Conservation (phyloP, 1,284 basidiomycete species). For the Fomitopsis pinicola region DNA sequence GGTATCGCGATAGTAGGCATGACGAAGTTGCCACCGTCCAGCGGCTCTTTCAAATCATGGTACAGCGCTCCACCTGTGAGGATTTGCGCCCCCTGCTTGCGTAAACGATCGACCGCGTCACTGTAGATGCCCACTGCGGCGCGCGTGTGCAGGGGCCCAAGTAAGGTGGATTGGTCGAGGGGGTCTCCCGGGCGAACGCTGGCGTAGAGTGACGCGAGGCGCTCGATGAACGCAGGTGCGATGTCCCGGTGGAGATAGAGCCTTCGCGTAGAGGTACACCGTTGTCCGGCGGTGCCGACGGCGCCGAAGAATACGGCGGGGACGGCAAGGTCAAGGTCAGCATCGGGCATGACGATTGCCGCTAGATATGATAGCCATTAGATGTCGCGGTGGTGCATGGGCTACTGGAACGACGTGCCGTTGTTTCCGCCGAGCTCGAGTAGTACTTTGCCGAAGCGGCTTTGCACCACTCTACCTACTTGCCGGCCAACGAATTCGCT, state of each 20-base stretch:
- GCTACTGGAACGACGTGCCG: slow-evolving; percentile 36
- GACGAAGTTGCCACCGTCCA: slow-evolving; percentile 79
- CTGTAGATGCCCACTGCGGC: slow-evolving; percentile 66
- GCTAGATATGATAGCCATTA: slow-evolving; percentile 39
- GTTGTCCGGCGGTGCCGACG: slow-evolving; percentile 91
- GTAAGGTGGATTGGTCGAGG: slow-evolving; percentile 64
- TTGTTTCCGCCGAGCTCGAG: slow-evolving; percentile 97
- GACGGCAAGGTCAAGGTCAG: slow-evolving; percentile 85
- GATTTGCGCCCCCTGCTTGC: slow-evolving; percentile 70
- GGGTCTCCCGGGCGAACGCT: slow-evolving; percentile 79
- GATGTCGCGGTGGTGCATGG: neutral
- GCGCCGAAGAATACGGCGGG: slow-evolving; percentile 92
- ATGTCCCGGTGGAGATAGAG: slow-evolving; percentile 85
- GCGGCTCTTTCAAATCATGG: slow-evolving; percentile 34
- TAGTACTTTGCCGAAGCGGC: slow-evolving; percentile 79
- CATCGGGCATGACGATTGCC: slow-evolving; percentile 89
- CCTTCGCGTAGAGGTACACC: slow-evolving; percentile 91
- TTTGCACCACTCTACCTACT: slow-evolving; percentile 80
- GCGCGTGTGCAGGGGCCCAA: slow-evolving; percentile 83
- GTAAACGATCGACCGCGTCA: slow-evolving; percentile 60
- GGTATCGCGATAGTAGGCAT: slow-evolving; percentile 82
- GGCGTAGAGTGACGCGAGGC: slow-evolving; percentile 70
- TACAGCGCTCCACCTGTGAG: slow-evolving; percentile 64
- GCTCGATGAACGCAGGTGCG: slow-evolving; percentile 70
- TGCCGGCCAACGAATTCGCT: slow-evolving; percentile 84